phyloP scores from a whole-genome alignment of 2,329 filamentous ascomycete genomes.

The Calonectria naviculata region DNA sequence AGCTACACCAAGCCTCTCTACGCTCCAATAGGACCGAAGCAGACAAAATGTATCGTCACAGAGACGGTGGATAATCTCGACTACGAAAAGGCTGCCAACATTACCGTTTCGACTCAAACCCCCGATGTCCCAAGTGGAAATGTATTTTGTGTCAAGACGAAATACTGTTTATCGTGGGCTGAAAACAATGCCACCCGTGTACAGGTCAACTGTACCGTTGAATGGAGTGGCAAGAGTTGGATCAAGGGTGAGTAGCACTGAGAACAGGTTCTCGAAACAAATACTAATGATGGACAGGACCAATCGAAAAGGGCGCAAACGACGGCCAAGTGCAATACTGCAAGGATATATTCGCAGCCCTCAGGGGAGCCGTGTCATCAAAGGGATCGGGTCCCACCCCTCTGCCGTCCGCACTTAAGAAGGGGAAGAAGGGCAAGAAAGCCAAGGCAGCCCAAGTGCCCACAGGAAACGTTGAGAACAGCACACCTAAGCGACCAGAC shows the following conservation, averaged over 20 bases:
- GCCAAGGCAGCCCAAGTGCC: constrained; percentile 56
- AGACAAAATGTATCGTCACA: constrained; percentile 93
- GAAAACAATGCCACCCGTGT: constrained; percentile 87
- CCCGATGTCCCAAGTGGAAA: constrained; percentile 96
- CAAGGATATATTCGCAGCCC: constrained; percentile 79
- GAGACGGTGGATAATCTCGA: constrained; percentile 88
- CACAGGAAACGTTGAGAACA: constrained; percentile 50
- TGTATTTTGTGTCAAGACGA: constrained; percentile 91
- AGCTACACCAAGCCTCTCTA: constrained; percentile 93
- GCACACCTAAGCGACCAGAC: constrained; percentile 53
- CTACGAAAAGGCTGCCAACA: constrained; percentile 84
- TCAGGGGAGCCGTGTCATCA: constrained; percentile 79
- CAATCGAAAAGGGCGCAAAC: constrained; percentile 95
- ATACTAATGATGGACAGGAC: constrained; percentile 66
- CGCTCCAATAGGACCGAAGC: constrained; percentile 86
- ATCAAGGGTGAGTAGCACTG: constrained; percentile 77
- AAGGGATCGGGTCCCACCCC: constrained; percentile 64
- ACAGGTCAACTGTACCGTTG: constrained; percentile 88
- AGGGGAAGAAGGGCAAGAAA: constrained; percentile 70
- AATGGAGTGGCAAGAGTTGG: constrained; percentile 99
- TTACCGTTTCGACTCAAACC: constrained; percentile 87
- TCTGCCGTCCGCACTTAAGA: constrained; percentile 60
- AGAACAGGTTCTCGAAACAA: background rate
- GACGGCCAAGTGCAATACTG: constrained; percentile 89
- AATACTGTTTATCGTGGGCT: constrained; percentile 94